Conservation (phyloP, 805 yeast genomes). For the Wickerhamomyces silvicola region DNA sequence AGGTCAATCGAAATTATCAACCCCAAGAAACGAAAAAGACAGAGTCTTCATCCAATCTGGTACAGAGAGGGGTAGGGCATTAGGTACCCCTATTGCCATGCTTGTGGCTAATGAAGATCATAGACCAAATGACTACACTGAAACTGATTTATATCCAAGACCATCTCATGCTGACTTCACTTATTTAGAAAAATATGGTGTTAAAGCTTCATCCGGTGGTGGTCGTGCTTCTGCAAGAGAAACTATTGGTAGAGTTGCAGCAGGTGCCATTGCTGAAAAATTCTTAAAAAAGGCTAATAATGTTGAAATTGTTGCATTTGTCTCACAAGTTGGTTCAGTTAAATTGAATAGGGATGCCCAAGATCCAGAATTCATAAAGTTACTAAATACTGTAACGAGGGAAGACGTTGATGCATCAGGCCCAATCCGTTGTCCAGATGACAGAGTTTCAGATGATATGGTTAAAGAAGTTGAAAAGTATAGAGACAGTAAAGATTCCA, state of each 20-base stretch:
- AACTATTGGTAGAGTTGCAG: constrained; percentile 98
- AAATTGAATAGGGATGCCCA: constrained; percentile 70
- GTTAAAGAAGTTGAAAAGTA: constrained; percentile 78
- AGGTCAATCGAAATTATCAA: constrained; percentile 86
- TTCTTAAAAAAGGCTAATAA: constrained; percentile 66
- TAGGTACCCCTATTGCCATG: constrained; percentile 97
- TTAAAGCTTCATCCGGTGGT: constrained; percentile 93
- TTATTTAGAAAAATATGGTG: constrained; percentile 82
- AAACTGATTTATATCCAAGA: constrained; percentile 92
- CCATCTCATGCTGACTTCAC: constrained; percentile 98
- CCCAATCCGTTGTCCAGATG: constrained; percentile 92
- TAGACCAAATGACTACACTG: constrained; percentile 92
- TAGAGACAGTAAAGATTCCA: constrained; percentile 83
- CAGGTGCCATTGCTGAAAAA: constrained; percentile 97
- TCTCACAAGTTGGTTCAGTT: constrained; percentile 81
- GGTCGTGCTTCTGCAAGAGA: constrained; percentile 97
- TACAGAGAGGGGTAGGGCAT: constrained; percentile 80
- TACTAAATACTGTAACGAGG: constrained; percentile 74
- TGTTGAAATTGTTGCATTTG: constrained; percentile 95
- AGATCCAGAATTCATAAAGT: constrained; percentile 55
- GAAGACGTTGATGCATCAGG: constrained; percentile 83
- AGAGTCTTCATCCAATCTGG: constrained; percentile 91
- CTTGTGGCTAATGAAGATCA: constrained; percentile 90
- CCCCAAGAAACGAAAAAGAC: constrained; percentile 96
- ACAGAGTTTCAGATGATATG: constrained; percentile 66